Base-by-base conservation (phyloP, 78 protist species). In the Dictyostelium citrinum region DNA sequence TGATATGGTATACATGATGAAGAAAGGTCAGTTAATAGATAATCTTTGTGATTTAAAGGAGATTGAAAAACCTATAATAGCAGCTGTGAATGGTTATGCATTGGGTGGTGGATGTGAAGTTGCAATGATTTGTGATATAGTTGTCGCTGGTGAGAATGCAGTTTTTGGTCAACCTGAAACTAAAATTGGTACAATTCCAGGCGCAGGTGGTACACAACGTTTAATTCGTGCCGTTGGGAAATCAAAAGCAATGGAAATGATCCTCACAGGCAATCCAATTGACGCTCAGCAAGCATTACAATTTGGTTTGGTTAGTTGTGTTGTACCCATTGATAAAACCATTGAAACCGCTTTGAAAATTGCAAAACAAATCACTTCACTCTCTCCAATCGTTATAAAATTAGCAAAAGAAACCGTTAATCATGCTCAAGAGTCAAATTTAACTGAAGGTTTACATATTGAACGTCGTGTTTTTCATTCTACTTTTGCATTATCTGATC, bases 51-150 rank as follows among this genome's bases (percentile, higher is more conserved):
- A 67, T 16, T 12, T 91, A 3, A n/a, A 39, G 16, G 12, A n/a
- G 2, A 83, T 83, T 12, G 74, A 46, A 31, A 98, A 96, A 94
- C 99, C 99, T 27, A 41, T 98, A 46, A 97, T 98, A 43, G 99
- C 99, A 11, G 99, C 99, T 1, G 99, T 98, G 46, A 97, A 95
- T 72, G 99, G 99, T 31, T 97, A 71, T 75, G 99, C 99, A n/a
- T 84, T 98, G 3, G 99, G 99, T 10, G 99, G 99, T n/a, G 99
- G 99, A 24, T 98, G 99, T 81, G 99, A 98, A 90, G 95, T 98
- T 24, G 99, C 99, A 7, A 95, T 98, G 99, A 93, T 96, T 78
- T 98, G 99, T 90, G 99, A 98, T 78, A 90, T 98, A 5, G 97
- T 98, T 71, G 67, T 96, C 14, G 98, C 98, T 11, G 67, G 96